A percentile compares a stretch with the other conserved stretches of the same genome.
Evolutionary conservation across 2,329 filamentous ascomycete genomes (phyloP).

Genomic region (Xylaria sp.): DNA sequence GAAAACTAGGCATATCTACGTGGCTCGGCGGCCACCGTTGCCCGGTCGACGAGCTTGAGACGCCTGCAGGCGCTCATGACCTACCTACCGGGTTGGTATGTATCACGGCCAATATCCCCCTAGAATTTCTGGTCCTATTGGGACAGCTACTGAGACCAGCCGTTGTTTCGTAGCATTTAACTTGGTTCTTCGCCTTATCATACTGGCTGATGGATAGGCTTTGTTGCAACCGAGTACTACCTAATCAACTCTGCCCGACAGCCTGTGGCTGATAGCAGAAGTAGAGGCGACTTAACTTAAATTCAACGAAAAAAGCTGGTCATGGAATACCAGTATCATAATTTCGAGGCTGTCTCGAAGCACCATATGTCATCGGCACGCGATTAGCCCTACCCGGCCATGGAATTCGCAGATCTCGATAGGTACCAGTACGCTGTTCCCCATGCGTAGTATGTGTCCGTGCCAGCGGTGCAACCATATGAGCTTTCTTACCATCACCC

Average conservation of each 20-base stretch:
- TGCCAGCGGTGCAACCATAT: slow-evolving; percentile 27
- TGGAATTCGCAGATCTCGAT: slow-evolving; percentile 14
- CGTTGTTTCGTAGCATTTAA: slow-evolving; percentile 9
- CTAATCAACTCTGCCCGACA: slow-evolving; percentile 10
- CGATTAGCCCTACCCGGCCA: slow-evolving; percentile 17
- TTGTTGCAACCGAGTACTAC: slow-evolving; percentile 16
- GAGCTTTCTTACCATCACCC: slow-evolving; percentile 12
- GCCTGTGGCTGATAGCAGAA: slow-evolving; percentile 2
- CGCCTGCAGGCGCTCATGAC: slow-evolving; percentile 34
- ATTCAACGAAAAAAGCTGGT: slow-evolving; percentile 12
- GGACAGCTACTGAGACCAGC: slow-evolving; percentile 29
- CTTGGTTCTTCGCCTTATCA: slow-evolving; percentile 18
- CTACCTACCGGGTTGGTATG: slow-evolving; percentile 38
- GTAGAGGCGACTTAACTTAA: neutral
- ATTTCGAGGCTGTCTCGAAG: slow-evolving; percentile 17
- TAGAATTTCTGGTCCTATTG: slow-evolving; percentile 32
- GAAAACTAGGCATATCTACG: slow-evolving; percentile 45
- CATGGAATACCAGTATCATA: slow-evolving; percentile 8
- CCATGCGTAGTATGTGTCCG: slow-evolving; percentile 22
- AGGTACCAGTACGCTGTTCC: slow-evolving; percentile 8
- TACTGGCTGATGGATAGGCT: slow-evolving; percentile 16
- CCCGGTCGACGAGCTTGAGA: slow-evolving; percentile 45
- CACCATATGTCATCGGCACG: slow-evolving; percentile 16
- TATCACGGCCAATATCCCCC: slow-evolving; percentile 33
- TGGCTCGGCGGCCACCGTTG: slow-evolving; percentile 44